Percentiles rank a stretch among this genome's conserved stretches.
Evolutionary conservation across 1,139 yeast species (phyloP).

Genomic region (Debaryomyces singareniensis): DNA sequence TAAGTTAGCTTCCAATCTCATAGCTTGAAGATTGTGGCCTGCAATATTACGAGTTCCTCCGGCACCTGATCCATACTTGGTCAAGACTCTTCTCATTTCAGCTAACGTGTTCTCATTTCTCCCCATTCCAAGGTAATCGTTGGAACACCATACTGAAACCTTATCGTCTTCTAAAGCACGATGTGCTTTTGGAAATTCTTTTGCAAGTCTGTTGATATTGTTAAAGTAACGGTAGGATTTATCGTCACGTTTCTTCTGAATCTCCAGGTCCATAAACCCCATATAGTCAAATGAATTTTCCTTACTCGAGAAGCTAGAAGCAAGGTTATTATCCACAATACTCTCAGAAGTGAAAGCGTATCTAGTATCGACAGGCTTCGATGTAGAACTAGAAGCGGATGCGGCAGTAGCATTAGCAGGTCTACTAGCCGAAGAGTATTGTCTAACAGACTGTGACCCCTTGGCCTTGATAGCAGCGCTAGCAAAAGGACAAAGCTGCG

Average conservation of each 20-base stretch:
- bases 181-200: conserved; percentile 91
- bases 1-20: conserved; percentile 74
- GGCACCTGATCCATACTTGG: conserved; percentile 95
- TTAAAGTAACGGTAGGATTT: conserved; percentile 93
- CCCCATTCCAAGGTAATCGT: conserved; percentile 95
- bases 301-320: conserved; percentile 22
- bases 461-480: conserved; percentile 56
- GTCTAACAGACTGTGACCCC: conserved; percentile 26
- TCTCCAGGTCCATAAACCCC: conserved; percentile 55
- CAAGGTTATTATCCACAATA: conserved; percentile 23
- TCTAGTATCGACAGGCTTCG: conserved; percentile 29
- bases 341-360: conserved; percentile 26
- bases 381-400: conserved; percentile 16
- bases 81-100: conserved; percentile 75
- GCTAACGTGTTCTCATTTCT: conserved; percentile 64
- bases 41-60: conserved; percentile 99
- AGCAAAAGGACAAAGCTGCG: conserved; percentile 83
- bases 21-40: conserved; percentile 89
- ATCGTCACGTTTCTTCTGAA: conserved; percentile 72
- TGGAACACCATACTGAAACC: conserved; percentile 98
- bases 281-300: conserved; percentile 58
- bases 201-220: conserved; percentile 91
- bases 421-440: conserved; percentile 53
- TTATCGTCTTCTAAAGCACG: conserved; percentile 66
- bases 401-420: conserved; percentile 46